Base-by-base conservation (phyloP, 2,329 filamentous ascomycete species). In the Orbilia oligospora region DNA sequence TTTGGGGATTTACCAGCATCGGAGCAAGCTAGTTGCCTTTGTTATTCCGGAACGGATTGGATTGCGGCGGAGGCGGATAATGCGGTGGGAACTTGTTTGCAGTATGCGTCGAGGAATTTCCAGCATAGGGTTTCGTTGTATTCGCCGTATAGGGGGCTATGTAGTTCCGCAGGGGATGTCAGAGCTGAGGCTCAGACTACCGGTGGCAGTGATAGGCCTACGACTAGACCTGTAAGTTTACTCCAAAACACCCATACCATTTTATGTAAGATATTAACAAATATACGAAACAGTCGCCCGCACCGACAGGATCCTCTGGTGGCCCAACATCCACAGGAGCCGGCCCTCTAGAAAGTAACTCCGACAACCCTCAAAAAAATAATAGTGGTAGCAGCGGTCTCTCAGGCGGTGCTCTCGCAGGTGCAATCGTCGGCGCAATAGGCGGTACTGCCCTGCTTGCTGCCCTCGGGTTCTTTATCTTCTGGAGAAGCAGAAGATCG, bases 71-170 rank as follows among this genome's bases (percentile, higher is more conserved):
- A 66, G 30, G 58, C 61, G 12, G 70, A 73, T 51, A 58, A 67
- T 36, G 70, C 70, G 8, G 61, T 67, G 8, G 61, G 16, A 9
- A 73, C 49, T 20, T 73, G 70, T 73, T 22, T 73, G 5, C 22
- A 58, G 27, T 73, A 73, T 33, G 70, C 70, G 3, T 73, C 70
- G 10, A 18, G 58, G 5, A 67, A 73, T 49, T 72, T 73, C 18
- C 70, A 56, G 18, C 70, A 73, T 67, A 20, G 49, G 9, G 70
- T 73, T 20, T 67, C 70, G n/a, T 58, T 51, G 18, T 73, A 73
- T 36, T 66, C 61, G 30, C 70, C 70, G 1, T 73, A 73, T 9
- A 61, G 67, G 20, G 70, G 61, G 10, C 70, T 73, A 14, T 73
- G 70, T 38, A 51, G 36, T n/a, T 46, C 38, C 2, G 70, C 61